phyloP scores from a whole-genome alignment of 2,329 filamentous ascomycete genomes.

The Fusarium temperatum region DNA sequence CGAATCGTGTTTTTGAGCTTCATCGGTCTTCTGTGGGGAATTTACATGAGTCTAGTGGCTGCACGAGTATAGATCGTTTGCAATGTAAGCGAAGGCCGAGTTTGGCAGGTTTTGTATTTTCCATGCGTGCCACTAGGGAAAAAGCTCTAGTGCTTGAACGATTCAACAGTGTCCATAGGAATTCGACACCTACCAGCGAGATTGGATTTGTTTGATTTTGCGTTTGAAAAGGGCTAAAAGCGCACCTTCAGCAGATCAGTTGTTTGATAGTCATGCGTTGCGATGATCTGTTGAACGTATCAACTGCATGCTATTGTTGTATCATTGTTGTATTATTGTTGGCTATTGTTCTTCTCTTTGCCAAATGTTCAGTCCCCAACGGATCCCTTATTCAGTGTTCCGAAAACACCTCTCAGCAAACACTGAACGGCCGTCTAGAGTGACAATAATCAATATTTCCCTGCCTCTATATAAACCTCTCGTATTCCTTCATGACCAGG shows the following conservation, averaged over 20 bases:
- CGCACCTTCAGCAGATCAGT: rapidly evolving
- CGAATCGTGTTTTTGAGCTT: conserved; percentile 61
- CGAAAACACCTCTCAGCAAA: background rate
- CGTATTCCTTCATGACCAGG: background rate
- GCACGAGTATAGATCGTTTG: conserved; percentile 46
- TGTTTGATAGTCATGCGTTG: rapidly evolving
- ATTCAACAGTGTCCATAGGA: background rate
- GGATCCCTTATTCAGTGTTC: background rate
- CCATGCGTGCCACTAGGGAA: background rate
- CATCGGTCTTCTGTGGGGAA: conserved; percentile 59
- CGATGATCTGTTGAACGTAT: background rate
- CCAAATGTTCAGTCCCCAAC: background rate
- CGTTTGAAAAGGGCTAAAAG: background rate
- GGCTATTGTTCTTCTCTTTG: background rate
- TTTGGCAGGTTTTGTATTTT: background rate
- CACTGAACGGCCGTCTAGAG: background rate
- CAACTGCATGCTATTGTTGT: too few species aligned
- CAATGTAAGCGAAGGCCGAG: background rate
- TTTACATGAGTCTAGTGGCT: conserved; percentile 61
- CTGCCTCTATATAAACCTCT: background rate
- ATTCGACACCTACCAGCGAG: background rate
- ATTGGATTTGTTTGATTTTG: background rate
- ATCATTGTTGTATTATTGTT: too few species aligned
- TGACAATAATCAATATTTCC: too few species aligned
- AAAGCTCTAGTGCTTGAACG: rapidly evolving